Evolutionary conservation across 352 stramenopile genomes (phyloP).

Genomic region (Pythium plurisporium): DNA sequence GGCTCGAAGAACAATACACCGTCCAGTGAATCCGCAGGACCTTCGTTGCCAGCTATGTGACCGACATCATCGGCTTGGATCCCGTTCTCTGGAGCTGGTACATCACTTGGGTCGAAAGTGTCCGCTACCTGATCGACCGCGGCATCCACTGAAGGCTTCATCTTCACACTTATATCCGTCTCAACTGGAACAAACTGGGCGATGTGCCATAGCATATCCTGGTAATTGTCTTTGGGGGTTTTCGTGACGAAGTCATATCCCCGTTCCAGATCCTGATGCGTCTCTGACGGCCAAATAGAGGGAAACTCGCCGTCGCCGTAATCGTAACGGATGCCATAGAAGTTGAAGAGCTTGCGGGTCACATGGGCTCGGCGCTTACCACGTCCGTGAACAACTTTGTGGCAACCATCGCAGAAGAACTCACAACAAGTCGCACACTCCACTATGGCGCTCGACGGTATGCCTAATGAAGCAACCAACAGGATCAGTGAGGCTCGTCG

Average conservation of each 20-base stretch:
- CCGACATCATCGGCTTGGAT: background rate
- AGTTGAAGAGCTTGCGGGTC: slow-evolving; percentile 88
- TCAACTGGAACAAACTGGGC: slow-evolving; percentile 48
- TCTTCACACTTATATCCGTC: slow-evolving; percentile 25
- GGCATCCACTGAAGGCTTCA: slow-evolving; percentile 1
- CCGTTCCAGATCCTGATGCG: slow-evolving; percentile 64
- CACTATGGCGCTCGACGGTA: slow-evolving; percentile 41
- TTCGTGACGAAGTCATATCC: slow-evolving; percentile 66
- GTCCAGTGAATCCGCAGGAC: background rate
- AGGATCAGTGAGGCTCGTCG: background rate
- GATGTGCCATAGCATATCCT: slow-evolving; percentile 63
- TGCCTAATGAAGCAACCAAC: slow-evolving; percentile 28
- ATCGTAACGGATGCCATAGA: slow-evolving; percentile 88
- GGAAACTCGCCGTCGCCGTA: slow-evolving; percentile 90
- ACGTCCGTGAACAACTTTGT: slow-evolving; percentile 74
- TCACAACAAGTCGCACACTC: slow-evolving; percentile 90
- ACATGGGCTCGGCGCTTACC: slow-evolving; percentile 73
- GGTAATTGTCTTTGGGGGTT: slow-evolving; percentile 52
- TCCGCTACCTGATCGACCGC: background rate
- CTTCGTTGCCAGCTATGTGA: background rate
- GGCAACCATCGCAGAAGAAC: slow-evolving; percentile 89
- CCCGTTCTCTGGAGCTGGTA: background rate
- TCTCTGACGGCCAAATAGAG: slow-evolving; percentile 86
- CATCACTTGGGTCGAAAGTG: background rate
- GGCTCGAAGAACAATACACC: slow-evolving; percentile 33